Evolutionary conservation across 176 grass and related monocot species (phyloP).

Genomic region (Triticum dicoccoides): DNA sequence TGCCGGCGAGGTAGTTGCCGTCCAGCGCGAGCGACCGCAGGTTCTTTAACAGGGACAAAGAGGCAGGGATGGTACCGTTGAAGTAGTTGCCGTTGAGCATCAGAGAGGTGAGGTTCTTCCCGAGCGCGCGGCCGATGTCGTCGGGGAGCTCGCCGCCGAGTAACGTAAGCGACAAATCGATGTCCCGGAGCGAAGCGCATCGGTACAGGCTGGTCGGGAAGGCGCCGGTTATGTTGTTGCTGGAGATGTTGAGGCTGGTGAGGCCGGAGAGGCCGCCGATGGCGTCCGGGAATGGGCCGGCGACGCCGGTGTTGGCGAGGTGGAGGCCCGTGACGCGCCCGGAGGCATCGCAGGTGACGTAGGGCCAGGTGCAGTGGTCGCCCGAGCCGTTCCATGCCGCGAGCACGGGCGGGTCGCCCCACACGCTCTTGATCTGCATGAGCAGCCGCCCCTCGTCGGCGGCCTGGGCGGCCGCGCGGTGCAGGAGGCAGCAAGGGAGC

Average conservation of each 20-base stretch:
- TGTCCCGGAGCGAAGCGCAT: slow-evolving; percentile 36
- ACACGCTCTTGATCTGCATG: slow-evolving; percentile 48
- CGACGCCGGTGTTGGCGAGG: slow-evolving; percentile 25
- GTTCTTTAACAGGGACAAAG: slow-evolving; percentile 29
- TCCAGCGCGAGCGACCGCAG: slow-evolving; percentile 31
- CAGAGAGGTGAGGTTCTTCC: slow-evolving; percentile 30
- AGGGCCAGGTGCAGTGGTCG: slow-evolving; percentile 55
- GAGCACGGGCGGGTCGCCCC: slow-evolving; percentile 43
- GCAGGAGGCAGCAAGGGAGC: not conserved
- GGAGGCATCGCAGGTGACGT: slow-evolving; percentile 40
- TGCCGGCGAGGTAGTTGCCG: slow-evolving; percentile 34
- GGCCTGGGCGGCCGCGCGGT: slow-evolving; percentile 23
- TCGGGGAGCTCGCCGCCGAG: slow-evolving; percentile 46
- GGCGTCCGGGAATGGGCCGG: slow-evolving; percentile 36
- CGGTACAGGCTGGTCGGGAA: slow-evolving; percentile 50
- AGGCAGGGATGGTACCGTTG: slow-evolving; percentile 37
- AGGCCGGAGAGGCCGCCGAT: slow-evolving; percentile 47
- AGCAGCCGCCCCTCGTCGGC: slow-evolving; percentile 38
- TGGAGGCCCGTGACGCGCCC: slow-evolving; percentile 33
- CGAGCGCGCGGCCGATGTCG: slow-evolving; percentile 34
- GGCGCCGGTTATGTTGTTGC: slow-evolving; percentile 35
- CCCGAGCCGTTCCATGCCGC: slow-evolving; percentile 35
- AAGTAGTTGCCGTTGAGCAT: slow-evolving; percentile 36
- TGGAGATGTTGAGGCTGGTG: slow-evolving; percentile 40
- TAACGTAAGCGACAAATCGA: slow-evolving; percentile 47